These are phyloP conservation scores for Podaxis pistillaris DNA, from an alignment of 768 basidiomycete species.

Conservation along the genomic window DNA sequence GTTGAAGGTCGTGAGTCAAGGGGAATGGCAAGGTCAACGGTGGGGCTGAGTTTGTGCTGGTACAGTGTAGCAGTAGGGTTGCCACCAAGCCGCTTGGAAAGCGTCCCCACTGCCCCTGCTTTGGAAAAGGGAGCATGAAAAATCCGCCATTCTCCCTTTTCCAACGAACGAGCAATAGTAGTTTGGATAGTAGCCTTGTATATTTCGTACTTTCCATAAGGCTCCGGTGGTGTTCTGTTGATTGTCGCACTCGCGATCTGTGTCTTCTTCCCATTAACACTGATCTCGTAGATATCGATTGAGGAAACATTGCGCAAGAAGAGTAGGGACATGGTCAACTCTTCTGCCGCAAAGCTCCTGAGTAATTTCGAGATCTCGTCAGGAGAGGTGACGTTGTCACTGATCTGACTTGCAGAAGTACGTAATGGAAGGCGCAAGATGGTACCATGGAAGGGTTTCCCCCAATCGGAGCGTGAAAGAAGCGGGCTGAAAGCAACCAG, in stretches of 20 bases:
- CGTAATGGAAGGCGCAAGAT: constrained; percentile 49
- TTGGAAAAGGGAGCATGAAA: constrained; percentile 27
- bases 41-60: constrained; percentile 40
- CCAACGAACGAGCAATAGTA: neutral
- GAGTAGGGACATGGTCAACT: constrained; percentile 39
- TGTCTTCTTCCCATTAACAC: constrained; percentile 21
- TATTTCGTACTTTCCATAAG: constrained; percentile 15
- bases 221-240: neutral
- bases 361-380: constrained; percentile 38
- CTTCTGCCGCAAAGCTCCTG: constrained; percentile 36
- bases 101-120: constrained; percentile 22
- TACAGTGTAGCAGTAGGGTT: constrained; percentile 24
- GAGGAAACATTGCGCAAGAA: constrained; percentile 40
- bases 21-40: constrained; percentile 37
- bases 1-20: constrained; percentile 17
- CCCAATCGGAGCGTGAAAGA: constrained; percentile 16
- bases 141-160: constrained; percentile 33
- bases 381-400: constrained; percentile 27
- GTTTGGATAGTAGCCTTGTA: constrained; percentile 17
- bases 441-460: constrained; percentile 34
- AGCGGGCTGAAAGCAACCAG: constrained; percentile 30
- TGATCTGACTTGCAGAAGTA: constrained; percentile 29
- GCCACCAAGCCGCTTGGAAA: constrained; percentile 25
- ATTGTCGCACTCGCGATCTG: constrained; percentile 1
- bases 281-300: constrained; percentile 40